Conservation (phyloP, 352 stramenopile species). For the Phytophthora aleatoria region DNA sequence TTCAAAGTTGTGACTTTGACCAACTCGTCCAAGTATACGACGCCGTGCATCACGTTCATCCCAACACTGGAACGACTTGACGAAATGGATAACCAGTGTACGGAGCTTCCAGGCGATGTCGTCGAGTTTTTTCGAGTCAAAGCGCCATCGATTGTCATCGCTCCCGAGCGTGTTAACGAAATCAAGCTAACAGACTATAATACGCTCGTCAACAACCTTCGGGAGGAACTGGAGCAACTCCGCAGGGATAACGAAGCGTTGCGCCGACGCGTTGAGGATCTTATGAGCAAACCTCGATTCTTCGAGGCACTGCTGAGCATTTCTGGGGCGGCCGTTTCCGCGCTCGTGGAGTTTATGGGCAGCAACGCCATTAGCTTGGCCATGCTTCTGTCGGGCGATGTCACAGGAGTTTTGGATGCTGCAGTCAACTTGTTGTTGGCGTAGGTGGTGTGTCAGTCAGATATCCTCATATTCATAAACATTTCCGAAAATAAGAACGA, state of each 20-base stretch:
- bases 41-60: conserved; percentile 19
- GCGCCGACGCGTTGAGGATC: background rate
- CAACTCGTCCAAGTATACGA: conserved; percentile 15
- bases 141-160: background rate
- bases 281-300: background rate
- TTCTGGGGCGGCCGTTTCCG: no score
- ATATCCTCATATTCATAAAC: no score
- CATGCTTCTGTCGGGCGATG: no score
- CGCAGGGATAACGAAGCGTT: background rate
- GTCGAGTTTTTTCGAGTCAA: background rate
- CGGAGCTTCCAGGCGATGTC: background rate
- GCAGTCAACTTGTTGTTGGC: no score
- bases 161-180: background rate
- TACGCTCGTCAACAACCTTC: background rate
- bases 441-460: no score
- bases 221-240: background rate
- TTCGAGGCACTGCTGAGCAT: background rate
- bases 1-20: conserved; percentile 12
- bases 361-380: no score
- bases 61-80: conserved; percentile 6
- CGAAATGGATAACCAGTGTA: background rate
- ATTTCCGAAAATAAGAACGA: no score
- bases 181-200: background rate
- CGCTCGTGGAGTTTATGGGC: no score
- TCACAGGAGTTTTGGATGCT: no score